Percentiles rank a stretch among this genome's conserved stretches.
These are phyloP conservation scores for Nannochloropsis gaditana DNA, from an alignment of 108 stramenopile genomes.

Conservation along the genomic window DNA sequence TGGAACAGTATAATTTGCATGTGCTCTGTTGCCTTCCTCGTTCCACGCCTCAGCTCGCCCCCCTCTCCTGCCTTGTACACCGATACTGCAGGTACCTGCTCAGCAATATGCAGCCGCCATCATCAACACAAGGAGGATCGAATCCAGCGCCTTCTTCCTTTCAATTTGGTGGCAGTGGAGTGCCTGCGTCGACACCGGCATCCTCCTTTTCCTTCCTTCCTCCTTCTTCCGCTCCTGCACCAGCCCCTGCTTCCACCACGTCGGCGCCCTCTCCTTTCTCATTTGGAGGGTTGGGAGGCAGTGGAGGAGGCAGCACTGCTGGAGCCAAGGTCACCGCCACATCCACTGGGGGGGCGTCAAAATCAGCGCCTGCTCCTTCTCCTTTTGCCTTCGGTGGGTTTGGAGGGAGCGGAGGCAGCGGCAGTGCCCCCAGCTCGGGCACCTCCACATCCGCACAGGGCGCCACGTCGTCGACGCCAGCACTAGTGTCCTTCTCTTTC, in stretches of 20 bases:
- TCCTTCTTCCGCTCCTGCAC: background rate
- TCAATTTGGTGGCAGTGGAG: background rate
- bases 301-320: background rate
- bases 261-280: constrained; percentile 15
- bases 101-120: no score
- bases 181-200: background rate
- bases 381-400: background rate
- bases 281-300: background rate
- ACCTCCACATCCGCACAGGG: background rate
- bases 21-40: no score
- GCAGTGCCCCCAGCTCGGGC: background rate
- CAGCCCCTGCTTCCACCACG: background rate
- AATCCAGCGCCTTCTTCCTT: background rate
- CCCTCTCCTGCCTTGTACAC: no score
- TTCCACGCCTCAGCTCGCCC: no score
- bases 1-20: no score
- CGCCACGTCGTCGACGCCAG: background rate
- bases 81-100: no score
- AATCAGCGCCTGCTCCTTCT: background rate
- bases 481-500: background rate
- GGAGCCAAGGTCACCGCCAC: background rate
- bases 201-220: background rate
- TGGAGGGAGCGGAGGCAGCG: background rate
- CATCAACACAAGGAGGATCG: no score
- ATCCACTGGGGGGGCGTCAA: background rate